A percentile compares a stretch with the other conserved stretches of the same genome.
phyloP scores from a whole-genome alignment of 2,329 filamentous ascomycete species.

The Colletotrichum sp. region DNA sequence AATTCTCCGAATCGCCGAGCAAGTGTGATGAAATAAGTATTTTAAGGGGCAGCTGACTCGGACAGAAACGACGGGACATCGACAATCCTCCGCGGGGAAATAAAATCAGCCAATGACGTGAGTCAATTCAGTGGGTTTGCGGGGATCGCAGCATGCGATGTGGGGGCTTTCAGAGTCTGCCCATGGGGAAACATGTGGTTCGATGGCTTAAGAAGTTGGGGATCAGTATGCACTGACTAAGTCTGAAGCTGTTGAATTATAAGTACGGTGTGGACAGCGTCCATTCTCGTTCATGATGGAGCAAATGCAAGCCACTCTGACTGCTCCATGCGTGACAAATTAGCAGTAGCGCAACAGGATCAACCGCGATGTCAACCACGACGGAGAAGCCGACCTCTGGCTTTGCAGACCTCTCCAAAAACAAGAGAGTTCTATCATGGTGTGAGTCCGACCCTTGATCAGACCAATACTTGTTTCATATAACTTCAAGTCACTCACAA shows the following conservation, averaged over 20 bases:
- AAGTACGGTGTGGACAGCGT: background rate
- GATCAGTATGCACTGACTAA: rapidly evolving
- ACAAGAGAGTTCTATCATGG: background rate
- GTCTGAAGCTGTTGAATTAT: rapidly evolving
- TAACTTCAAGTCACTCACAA: rapidly evolving
- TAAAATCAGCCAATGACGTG: background rate
- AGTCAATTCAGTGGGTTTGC: background rate
- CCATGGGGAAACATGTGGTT: constrained; percentile 4
- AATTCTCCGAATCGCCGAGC: constrained; percentile 3
- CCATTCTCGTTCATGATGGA: rapidly evolving
- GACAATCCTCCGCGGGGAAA: background rate
- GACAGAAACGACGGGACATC: background rate
- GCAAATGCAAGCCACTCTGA: background rate
- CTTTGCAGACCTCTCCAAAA: background rate
- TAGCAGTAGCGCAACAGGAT: background rate
- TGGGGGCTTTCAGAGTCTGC: background rate
- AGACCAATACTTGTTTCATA: rapidly evolving
- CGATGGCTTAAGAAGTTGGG: background rate
- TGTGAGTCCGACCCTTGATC: background rate
- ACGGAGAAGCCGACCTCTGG: background rate
- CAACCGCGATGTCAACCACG: background rate
- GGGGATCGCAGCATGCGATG: background rate
- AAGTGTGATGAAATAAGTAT: background rate
- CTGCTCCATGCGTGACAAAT: rapidly evolving
- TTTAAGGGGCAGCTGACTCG: background rate